A percentile compares a stretch with the other conserved stretches of the same genome.
These are phyloP conservation scores for Vigna trinervia DNA, from an alignment of 306 rosid species.

Conservation along the genomic window DNA sequence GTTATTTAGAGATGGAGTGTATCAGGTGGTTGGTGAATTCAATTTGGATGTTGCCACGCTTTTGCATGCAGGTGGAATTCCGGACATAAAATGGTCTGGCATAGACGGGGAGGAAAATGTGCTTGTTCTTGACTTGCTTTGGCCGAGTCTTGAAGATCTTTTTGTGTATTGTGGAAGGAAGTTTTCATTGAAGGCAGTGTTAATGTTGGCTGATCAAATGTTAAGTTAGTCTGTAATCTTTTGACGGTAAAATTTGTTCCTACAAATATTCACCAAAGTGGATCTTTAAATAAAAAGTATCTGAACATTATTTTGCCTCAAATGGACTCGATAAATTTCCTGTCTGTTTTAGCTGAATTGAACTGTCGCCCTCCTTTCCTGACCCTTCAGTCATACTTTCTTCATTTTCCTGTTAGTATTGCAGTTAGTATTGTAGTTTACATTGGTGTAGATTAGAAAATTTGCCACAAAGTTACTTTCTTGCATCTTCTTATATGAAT, in stretches of 20 bases:
- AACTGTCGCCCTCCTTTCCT: not conserved
- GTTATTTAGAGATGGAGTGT: slow-evolving; percentile 22
- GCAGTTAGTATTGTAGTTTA: not conserved
- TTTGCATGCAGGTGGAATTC: slow-evolving; percentile 60
- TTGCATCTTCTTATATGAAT: not conserved
- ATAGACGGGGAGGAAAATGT: slow-evolving; percentile 58
- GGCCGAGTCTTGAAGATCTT: slow-evolving; percentile 68
- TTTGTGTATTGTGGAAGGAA: slow-evolving; percentile 67
- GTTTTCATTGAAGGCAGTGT: slow-evolving; percentile 61
- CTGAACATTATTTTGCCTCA: not conserved
- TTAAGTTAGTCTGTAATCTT: slow-evolving; percentile 35
- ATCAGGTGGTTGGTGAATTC: slow-evolving; percentile 7
- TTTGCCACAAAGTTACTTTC: not conserved
- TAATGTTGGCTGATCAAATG: slow-evolving; percentile 70
- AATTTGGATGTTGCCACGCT: not conserved
- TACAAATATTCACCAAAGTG: slow-evolving; percentile 23
- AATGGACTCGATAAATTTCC: not conserved
- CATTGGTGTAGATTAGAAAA: not conserved
- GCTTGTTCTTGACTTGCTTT: slow-evolving; percentile 62
- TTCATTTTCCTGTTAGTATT: slow-evolving; percentile 4
- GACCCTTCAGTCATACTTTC: not conserved
- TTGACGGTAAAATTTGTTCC: not conserved
- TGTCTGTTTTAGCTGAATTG: slow-evolving; percentile 1
- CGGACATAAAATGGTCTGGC: slow-evolving; percentile 60
- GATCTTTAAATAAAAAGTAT: not conserved